A percentile compares a stretch with the other conserved stretches of the same genome.
Evolutionary conservation across 2,329 filamentous ascomycete species (phyloP).

Genomic region (Alternaria infectoria): DNA sequence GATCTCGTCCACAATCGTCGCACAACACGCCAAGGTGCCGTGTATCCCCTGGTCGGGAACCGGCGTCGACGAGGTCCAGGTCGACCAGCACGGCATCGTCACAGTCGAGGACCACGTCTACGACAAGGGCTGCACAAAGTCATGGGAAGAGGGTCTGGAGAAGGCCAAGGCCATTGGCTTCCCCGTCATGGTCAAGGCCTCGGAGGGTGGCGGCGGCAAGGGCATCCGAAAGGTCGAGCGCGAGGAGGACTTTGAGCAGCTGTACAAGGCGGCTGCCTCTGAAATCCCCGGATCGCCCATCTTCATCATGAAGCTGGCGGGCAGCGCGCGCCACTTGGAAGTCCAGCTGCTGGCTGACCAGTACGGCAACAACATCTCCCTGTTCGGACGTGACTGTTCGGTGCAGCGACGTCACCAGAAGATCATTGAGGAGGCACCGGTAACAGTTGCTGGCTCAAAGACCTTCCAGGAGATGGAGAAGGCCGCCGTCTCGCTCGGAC

Average conservation of each 20-base stretch:
- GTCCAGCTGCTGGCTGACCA: constrained; percentile 97
- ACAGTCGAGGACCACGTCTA: constrained; percentile 89
- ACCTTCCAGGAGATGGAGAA: constrained; percentile 98
- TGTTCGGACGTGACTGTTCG: constrained; percentile 98
- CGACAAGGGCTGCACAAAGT: constrained; percentile 86
- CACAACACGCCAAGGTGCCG: constrained; percentile 92
- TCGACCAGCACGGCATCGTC: constrained; percentile 85
- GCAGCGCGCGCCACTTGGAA: constrained; percentile 94
- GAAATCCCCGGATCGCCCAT: constrained; percentile 99
- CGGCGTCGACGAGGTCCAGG: constrained; percentile 79
- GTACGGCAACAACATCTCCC: constrained; percentile 99
- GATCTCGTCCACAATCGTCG: constrained; percentile 98
- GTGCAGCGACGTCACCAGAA: constrained; percentile 98
- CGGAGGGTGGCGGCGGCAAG: constrained; percentile 98
- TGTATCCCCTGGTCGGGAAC: constrained; percentile 99
- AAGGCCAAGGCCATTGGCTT: constrained; percentile 93
- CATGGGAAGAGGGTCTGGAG: constrained; percentile 85
- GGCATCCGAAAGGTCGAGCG: constrained; percentile 93
- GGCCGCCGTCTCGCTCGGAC: constrained; percentile 90
- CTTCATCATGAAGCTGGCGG: constrained; percentile 99
- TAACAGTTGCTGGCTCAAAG: constrained; percentile 87
- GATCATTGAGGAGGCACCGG: constrained; percentile 98
- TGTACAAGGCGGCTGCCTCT: constrained; percentile 95
- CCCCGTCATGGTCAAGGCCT: constrained; percentile 99
- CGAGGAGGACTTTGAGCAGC: constrained; percentile 81